Conservation (phyloP, 768 basidiomycete genomes). For the Suillus sp. region DNA sequence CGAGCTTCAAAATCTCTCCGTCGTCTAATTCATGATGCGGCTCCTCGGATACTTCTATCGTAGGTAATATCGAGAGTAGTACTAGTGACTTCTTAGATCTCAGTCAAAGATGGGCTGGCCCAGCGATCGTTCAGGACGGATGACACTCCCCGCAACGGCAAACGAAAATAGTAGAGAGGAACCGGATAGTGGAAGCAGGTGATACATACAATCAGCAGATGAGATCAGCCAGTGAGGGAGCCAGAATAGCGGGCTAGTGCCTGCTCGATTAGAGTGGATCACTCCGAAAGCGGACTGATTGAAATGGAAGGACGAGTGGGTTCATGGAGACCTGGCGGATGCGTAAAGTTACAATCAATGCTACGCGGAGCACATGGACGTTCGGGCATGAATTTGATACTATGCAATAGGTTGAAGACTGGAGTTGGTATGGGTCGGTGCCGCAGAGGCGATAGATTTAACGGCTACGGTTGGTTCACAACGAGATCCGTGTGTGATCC, state of each 20-base stretch:
- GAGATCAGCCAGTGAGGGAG: not conserved
- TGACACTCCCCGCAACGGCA: not conserved
- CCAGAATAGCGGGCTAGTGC: not conserved
- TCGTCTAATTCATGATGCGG: not conserved
- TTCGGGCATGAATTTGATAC: not conserved
- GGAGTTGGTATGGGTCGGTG: not conserved
- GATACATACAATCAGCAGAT: not conserved
- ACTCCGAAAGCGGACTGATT: not conserved
- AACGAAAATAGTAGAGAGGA: not conserved
- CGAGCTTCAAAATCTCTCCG: not conserved
- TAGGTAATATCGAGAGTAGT: not conserved
- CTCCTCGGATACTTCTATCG: not conserved
- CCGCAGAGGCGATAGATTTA: not conserved
- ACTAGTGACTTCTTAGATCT: not conserved
- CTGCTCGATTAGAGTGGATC: not conserved
- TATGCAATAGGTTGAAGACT: not conserved
- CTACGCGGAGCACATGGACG: not conserved
- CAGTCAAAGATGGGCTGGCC: not conserved
- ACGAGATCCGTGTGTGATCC: slow-evolving; percentile 5
- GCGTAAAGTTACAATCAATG: not conserved
- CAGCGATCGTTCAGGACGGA: not conserved
- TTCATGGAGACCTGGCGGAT: not conserved
- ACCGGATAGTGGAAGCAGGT: not conserved
- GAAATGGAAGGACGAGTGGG: not conserved
- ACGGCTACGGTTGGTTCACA: not conserved